Evolutionary conservation across 441 rosid genomes (phyloP).

Genomic region (Gossypium aridum): DNA sequence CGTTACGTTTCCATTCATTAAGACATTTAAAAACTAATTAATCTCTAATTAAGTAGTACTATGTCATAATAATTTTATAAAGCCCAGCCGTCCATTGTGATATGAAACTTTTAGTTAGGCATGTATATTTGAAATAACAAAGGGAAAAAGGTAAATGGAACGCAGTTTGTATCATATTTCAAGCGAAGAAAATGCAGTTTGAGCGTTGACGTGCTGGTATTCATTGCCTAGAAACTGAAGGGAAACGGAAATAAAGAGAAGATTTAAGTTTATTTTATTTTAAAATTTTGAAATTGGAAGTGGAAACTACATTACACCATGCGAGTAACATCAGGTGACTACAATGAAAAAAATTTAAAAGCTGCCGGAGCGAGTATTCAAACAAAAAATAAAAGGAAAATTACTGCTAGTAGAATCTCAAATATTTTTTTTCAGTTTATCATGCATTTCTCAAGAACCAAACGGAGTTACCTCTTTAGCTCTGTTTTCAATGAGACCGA

Average conservation of each 20-base stretch:
- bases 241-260: not conserved
- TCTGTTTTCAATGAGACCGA: slow-evolving; percentile 86
- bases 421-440: not conserved
- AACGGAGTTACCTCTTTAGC: slow-evolving; percentile 83
- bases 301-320: not conserved
- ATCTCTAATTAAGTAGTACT: not conserved
- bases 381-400: not conserved
- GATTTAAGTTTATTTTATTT: not conserved
- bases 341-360: not conserved
- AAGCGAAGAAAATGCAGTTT: not conserved
- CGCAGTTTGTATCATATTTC: not conserved
- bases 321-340: not conserved
- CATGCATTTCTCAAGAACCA: slow-evolving; percentile 16
- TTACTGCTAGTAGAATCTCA: not conserved
- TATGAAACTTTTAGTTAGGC: not conserved
- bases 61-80: not conserved
- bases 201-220: not conserved
- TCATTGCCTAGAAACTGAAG: not conserved
- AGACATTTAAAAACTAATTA: not conserved
- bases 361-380: not conserved
- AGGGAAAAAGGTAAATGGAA: not conserved
- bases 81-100: not conserved
- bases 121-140: not conserved
- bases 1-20: not conserved
- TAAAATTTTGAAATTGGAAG: not conserved